Evolutionary conservation across 495 filamentous ascomycete species (phyloP), one percentile per base, ranked within the genome.

Genomic region (Hypoxylon crocopeplum): DNA sequence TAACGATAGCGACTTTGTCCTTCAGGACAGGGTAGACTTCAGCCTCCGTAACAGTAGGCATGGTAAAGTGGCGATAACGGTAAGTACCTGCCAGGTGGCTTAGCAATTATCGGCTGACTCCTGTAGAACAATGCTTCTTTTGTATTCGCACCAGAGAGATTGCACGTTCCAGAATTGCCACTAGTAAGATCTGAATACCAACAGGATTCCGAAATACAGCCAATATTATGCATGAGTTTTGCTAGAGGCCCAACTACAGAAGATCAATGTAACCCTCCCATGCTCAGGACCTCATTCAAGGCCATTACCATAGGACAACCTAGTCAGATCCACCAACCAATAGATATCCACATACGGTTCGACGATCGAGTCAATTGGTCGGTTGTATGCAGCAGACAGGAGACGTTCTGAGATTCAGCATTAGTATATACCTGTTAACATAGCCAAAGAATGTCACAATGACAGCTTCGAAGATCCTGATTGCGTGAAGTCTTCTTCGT

Each of bases 1-100:
- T 79, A 13, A 79, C 16, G 25, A 72, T 48, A 2, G 60, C 68
- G n/a, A 72, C 64, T 15, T 65, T 62, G 22, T 40, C 62, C 55
- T 66, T 48, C 8, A 69, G 24, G 49, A 56, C 54, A 3, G 45
- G 61, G 30, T 42, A 61, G 12, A 52, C 50, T 19, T 64, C 25
- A 13, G 50, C 59, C 24, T 40, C 40, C 20, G 53, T 5, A 21
- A 63, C 53, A 16, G 27, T 15, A 7, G 59, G 34, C 59, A 63
- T 63, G 1, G 34, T 21, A 36, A 24, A 13, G 11, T 46, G 12
- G n/a, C n/a, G 32, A 12, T 34, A 34, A 34, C 6, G 32, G 25
- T 10, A 3, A n/a, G 44, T 48, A 34, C 12, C 44, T 48, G 13
- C 7, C 13, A 34, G 13, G 32, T n/a, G 32, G 13, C 12, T 6